Evolutionary conservation across 2,329 filamentous ascomycete genomes (phyloP), one percentile per base, ranked within the genome.

Genomic region (Taxawa tesnikishii): DNA sequence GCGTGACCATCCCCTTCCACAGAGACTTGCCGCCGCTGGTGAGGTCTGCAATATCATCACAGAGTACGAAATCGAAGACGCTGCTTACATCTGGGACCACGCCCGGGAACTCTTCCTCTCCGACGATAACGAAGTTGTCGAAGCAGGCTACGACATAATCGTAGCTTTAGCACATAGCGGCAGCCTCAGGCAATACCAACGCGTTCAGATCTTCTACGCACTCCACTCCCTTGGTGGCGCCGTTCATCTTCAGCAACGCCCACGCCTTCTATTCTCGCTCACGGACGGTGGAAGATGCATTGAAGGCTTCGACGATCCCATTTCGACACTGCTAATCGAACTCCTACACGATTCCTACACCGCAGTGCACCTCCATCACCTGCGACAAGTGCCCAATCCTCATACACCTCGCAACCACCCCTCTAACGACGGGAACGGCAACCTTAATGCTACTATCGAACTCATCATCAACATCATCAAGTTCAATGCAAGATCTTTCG

Each of bases 271-370:
- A 3, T 13, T 17, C 7, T 28, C 28, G 24, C 27, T 37, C 4
- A 37, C 30, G 9, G 34, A 32, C 26, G 27, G 26, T 21, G 34
- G 34, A 15, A 29, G 34, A 19, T 21, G 26, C 11, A 15, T 36
- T 16, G 34, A 37, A 26, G 34, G 34, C 2, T 37, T 37, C 11
- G 34, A 32, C 8, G 19, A 8, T n/a, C 8, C 8, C 19, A 23
- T 23, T n/a, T 23, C 19, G 8, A 23, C 19, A 8, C n/a, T 23
- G n/a, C n/a, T 23, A n/a, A 23, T 23, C 19, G 19, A 23, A n/a
- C 19, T 23, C 19, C 8, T 23, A 8, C 19, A 23, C 8, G 19
- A 8, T 8, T 23, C 19, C n/a, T 23, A 8, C 19, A 8, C 8
- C 8, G 8, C 8, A 23, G 8, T 8, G 8, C 8, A 23, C 19